Evolutionary conservation across 352 stramenopile species (phyloP).

Genomic region (Pythium myriotylum): DNA sequence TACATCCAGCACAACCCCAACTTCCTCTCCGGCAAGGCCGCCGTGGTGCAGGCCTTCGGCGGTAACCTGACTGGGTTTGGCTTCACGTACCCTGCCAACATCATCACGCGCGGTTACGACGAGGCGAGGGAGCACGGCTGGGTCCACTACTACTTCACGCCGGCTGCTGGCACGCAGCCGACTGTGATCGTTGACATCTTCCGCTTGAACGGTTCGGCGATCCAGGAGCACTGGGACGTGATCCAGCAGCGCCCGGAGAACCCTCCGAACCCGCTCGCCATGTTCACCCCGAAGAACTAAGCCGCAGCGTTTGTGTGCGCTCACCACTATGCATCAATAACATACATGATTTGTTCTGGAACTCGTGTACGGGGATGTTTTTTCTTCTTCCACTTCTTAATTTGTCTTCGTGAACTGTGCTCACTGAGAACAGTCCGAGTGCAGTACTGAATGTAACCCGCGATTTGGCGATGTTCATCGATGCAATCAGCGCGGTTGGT

Average conservation of each 20-base stretch:
- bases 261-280: conserved; percentile 8
- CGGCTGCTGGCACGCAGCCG: conserved; percentile 3
- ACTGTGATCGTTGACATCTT: conserved; percentile 12
- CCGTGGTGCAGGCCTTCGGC: background rate
- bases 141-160: conserved; percentile 16
- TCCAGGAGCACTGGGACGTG: conserved; percentile 13
- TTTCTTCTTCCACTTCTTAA: too few relatives aligned
- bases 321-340: too few relatives aligned
- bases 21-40: conserved; percentile 6
- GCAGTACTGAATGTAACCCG: too few relatives aligned
- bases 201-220: conserved; percentile 13
- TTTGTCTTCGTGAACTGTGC: too few relatives aligned
- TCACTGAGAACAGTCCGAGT: too few relatives aligned
- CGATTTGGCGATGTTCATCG: too few relatives aligned
- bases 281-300: conserved; percentile 3
- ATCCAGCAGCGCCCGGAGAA: conserved; percentile 13
- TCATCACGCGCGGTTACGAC: conserved; percentile 9
- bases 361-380: too few relatives aligned
- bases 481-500: too few relatives aligned
- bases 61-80: background rate
- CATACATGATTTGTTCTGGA: too few relatives aligned
- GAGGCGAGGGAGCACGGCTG: background rate
- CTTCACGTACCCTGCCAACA: conserved; percentile 7
- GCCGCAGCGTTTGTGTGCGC: background rate
- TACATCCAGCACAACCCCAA: conserved; percentile 20